Evolutionary conservation across 2,329 filamentous ascomycete species (phyloP).

Genomic region (Epicoccum nigrum): DNA sequence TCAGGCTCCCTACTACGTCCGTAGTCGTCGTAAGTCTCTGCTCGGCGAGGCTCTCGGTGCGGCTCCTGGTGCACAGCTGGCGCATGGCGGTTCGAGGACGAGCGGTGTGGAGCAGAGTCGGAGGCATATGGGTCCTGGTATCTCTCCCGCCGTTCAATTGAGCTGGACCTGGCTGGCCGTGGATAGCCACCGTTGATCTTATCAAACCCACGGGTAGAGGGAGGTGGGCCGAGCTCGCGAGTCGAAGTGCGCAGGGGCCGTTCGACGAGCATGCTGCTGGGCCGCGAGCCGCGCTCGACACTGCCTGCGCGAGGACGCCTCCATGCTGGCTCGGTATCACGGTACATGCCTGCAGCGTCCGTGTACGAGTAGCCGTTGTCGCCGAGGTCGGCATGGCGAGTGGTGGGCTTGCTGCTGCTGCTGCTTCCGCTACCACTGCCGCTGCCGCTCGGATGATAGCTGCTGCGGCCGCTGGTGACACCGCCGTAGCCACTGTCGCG

Average conservation of each 20-base stretch:
- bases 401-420: slow-evolving; percentile 27
- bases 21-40: slow-evolving; percentile 51
- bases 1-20: slow-evolving; percentile 50
- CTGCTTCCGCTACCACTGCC: slow-evolving; percentile 19
- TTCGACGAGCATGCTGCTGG: slow-evolving; percentile 53
- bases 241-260: slow-evolving; percentile 44
- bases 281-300: slow-evolving; percentile 53
- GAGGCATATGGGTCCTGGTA: slow-evolving; percentile 47
- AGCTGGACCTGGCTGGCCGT: slow-evolving; percentile 33
- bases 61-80: slow-evolving; percentile 57
- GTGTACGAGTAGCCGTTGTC: slow-evolving; percentile 58
- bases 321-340: slow-evolving; percentile 58
- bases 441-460: slow-evolving; percentile 29
- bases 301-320: slow-evolving; percentile 53
- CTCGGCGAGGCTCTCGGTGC: slow-evolving; percentile 48
- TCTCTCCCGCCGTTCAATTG: slow-evolving; percentile 44
- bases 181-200: slow-evolving; percentile 60
- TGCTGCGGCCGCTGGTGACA: slow-evolving; percentile 40
- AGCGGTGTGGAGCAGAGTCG: slow-evolving; percentile 36
- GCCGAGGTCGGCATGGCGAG: slow-evolving; percentile 42
- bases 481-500: slow-evolving; percentile 26
- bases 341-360: slow-evolving; percentile 57
- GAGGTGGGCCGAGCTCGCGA: slow-evolving; percentile 61
- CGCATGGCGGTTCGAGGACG: slow-evolving; percentile 51
- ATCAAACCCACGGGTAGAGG: slow-evolving; percentile 73